Conservation (phyloP, 441 rosid genomes). For the Populus hybrid region DNA sequence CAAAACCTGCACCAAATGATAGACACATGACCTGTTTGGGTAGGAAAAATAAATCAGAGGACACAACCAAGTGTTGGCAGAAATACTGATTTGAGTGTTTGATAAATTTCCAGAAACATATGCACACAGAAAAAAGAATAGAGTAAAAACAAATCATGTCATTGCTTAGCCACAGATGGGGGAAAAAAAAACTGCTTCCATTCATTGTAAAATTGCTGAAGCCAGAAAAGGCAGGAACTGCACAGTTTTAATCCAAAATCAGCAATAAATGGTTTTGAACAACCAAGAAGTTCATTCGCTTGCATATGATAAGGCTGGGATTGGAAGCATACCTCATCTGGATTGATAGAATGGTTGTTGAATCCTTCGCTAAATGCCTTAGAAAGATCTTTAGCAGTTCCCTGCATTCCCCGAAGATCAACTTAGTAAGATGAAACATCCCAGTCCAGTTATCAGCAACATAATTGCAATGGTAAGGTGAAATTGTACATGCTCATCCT, state of each 20-base stretch:
- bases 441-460: not conserved
- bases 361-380: constrained; percentile 26
- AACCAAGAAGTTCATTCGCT: constrained; percentile 4
- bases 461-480: constrained; percentile 7
- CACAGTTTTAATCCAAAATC: not conserved
- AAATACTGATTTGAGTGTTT: not conserved
- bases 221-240: not conserved
- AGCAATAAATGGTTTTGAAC: not conserved
- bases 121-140: not conserved
- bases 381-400: constrained; percentile 33
- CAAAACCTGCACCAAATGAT: constrained; percentile 38
- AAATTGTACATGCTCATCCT: constrained; percentile 41
- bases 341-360: constrained; percentile 34
- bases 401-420: constrained; percentile 39
- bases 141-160: not conserved
- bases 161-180: not conserved
- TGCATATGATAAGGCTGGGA: constrained; percentile 10
- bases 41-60: not conserved
- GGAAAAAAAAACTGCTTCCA: not conserved
- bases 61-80: not conserved
- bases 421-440: constrained; percentile 15
- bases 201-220: not conserved
- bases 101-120: not conserved
- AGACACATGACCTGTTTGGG: constrained; percentile 1
- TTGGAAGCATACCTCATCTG: constrained; percentile 39